These are phyloP conservation scores for Trichosanthes truncata DNA, from an alignment of 306 rosid species.

Conservation along the genomic window DNA sequence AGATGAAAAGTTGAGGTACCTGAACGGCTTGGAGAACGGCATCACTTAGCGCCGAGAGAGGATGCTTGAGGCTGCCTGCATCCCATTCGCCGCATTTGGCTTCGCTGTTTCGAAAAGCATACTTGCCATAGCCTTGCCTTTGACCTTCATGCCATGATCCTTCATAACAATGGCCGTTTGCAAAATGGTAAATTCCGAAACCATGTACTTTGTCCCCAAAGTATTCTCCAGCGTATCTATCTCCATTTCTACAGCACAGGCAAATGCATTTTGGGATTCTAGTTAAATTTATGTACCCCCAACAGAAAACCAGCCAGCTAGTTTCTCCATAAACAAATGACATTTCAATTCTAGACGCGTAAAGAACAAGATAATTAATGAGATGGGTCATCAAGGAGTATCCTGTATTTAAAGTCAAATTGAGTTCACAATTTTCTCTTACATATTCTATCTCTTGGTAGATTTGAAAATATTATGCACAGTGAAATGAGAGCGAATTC, in stretches of 20 bases:
- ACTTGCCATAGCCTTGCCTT: constrained; percentile 77
- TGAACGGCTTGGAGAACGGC: constrained; percentile 60
- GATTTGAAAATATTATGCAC: background rate
- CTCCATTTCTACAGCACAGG: constrained; percentile 74
- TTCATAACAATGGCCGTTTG: constrained; percentile 89
- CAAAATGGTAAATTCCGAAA: constrained; percentile 86
- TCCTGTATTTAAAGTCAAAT: background rate
- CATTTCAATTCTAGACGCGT: background rate
- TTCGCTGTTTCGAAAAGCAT: constrained; percentile 60
- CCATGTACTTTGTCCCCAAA: constrained; percentile 96
- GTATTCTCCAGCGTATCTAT: constrained; percentile 93
- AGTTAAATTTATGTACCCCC: background rate
- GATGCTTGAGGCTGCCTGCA: constrained; percentile 65
- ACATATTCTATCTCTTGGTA: background rate
- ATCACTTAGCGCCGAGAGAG: constrained; percentile 40
- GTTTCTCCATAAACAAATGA: background rate
- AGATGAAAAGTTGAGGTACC: constrained; percentile 26
- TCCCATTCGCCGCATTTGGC: constrained; percentile 90
- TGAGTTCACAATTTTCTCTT: background rate
- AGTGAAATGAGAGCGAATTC: background rate
- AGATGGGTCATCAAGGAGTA: background rate
- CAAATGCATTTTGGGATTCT: constrained; percentile 9
- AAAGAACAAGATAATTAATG: background rate
- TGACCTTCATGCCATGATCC: constrained; percentile 99
- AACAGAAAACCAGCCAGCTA: background rate